Conservation (phyloP, 768 basidiomycete genomes). For the Amanita inopinata region DNA sequence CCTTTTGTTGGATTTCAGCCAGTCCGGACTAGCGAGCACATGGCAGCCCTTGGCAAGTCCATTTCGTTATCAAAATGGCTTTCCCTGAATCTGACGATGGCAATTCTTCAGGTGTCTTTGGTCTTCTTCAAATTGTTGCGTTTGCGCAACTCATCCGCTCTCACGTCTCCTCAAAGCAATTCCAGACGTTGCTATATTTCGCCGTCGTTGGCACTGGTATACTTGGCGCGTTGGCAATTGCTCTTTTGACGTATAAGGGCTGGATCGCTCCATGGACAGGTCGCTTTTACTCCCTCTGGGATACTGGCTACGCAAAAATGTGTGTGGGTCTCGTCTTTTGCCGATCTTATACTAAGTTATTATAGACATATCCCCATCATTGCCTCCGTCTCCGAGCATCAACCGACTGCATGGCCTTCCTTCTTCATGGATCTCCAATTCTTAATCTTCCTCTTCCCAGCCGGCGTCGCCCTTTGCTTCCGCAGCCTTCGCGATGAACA, state of each 20-base stretch:
- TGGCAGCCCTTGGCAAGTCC: slow-evolving; percentile 84
- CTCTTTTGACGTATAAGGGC: slow-evolving; percentile 81
- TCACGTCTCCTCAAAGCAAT: slow-evolving; percentile 87
- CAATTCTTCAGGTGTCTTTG: slow-evolving; percentile 68
- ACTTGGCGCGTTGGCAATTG: slow-evolving; percentile 64
- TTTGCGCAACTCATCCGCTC: slow-evolving; percentile 85
- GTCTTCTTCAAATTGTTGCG: slow-evolving; percentile 90
- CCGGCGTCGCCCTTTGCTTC: slow-evolving; percentile 93
- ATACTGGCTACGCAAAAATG: slow-evolving; percentile 99
- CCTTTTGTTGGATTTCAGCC: slow-evolving; percentile 99
- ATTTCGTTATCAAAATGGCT: not conserved
- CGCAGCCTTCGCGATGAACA: slow-evolving; percentile 91
- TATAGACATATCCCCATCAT: slow-evolving; percentile 91
- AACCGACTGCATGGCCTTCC: slow-evolving; percentile 98
- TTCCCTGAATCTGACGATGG: slow-evolving; percentile 12
- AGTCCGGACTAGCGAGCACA: slow-evolving; percentile 95
- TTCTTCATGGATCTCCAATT: slow-evolving; percentile 99
- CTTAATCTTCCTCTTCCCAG: slow-evolving; percentile 96
- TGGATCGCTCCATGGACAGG: slow-evolving; percentile 99
- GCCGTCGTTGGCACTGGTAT: slow-evolving; percentile 62
- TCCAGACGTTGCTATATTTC: slow-evolving; percentile 69
- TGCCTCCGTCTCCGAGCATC: slow-evolving; percentile 97
- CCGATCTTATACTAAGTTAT: slow-evolving; percentile 9
- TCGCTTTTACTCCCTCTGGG: slow-evolving; percentile 98
- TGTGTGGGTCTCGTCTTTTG: slow-evolving; percentile 24